These are phyloP conservation scores for Macrolepiota fuliginosa DNA, from an alignment of 768 basidiomycete genomes.

Conservation along the genomic window DNA sequence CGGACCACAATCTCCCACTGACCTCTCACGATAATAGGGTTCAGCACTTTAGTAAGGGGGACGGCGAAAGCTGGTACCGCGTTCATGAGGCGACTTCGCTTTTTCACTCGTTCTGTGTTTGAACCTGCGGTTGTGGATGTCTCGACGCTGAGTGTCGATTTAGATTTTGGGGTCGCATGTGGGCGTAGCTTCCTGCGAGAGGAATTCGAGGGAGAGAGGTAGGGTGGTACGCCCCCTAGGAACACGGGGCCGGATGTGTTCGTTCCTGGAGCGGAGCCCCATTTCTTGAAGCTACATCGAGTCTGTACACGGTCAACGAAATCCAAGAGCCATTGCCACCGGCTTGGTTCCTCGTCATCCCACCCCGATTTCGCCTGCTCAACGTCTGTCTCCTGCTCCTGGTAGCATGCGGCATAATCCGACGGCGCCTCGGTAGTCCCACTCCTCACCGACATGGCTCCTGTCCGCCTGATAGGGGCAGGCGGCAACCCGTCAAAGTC, in stretches of 20 bases:
- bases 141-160: conserved; percentile 13
- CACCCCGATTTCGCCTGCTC: neutral
- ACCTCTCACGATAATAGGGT: conserved; percentile 68
- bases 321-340: conserved; percentile 17
- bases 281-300: conserved; percentile 38
- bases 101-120: conserved; percentile 26
- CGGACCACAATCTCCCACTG: conserved; percentile 85
- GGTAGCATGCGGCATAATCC: neutral
- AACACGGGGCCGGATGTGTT: conserved; percentile 1
- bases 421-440: neutral
- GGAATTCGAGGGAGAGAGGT: conserved; percentile 6
- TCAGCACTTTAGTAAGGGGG: conserved; percentile 68
- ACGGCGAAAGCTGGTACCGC: conserved; percentile 70
- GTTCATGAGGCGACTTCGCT: conserved; percentile 43
- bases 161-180: conserved; percentile 8
- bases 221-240: conserved; percentile 5
- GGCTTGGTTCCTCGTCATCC: conserved; percentile 1
- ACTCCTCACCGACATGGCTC: neutral
- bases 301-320: conserved; percentile 42
- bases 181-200: conserved; percentile 8
- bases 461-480: conserved; percentile 7
- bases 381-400: neutral
- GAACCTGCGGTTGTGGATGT: conserved; percentile 12
- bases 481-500: conserved; percentile 52
- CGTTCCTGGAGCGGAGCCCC: conserved; percentile 20